Base-by-base conservation (phyloP, 805 yeast genomes). In the Zygosaccharomyces gambellarensis region DNA sequence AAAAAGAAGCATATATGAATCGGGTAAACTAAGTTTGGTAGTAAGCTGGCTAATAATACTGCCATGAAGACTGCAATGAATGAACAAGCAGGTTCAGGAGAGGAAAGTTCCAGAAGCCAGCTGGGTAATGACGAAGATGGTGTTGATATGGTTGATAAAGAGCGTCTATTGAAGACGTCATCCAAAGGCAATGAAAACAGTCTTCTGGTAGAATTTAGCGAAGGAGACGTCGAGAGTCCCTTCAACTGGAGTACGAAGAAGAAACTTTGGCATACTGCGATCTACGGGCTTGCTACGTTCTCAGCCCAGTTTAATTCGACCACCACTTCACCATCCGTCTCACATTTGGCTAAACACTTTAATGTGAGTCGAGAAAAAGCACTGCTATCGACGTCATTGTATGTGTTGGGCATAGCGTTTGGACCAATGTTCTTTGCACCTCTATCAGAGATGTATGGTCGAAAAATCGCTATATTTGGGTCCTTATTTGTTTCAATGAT, bases 361-460 rank as follows among this genome's bases (percentile, higher is more conserved):
- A 78, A 78, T 51, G 81, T 90, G 42, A 83, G 86, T 36, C 53
- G 60, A 6, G 85, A 81, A 10, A 90, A 82, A 14, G 84, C 85
- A 11, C 77, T 87, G 17, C 73, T 92, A 43, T 86, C 88, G 48
- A 77, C 89, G 6, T 82, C 97, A 0, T 72, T 90, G 27, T 90
- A 80, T 59, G 97, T 90, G 14, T 67, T 89, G 40, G 98, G 97
- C 9, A 90, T 90, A 68, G 97, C 97, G 1, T 77, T 88, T 0
- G 97, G 97, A 19, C 98, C 98, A 3, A 73, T 90, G 46, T 61
- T 88, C 34, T 90, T 94, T 88, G 96, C 94, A 23, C 96, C 96
- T 3, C 65, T 86, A 32, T 83, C 92, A 14, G 95, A 86, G 65
- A 61, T 84, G 36, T 83, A 75, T 56, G 94, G 95, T 47, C 78